A percentile compares a stretch with the other conserved stretches of the same genome.
Evolutionary conservation across 2,329 filamentous ascomycete species (phyloP).

Genomic region (Pseudogymnoascus sp.): DNA sequence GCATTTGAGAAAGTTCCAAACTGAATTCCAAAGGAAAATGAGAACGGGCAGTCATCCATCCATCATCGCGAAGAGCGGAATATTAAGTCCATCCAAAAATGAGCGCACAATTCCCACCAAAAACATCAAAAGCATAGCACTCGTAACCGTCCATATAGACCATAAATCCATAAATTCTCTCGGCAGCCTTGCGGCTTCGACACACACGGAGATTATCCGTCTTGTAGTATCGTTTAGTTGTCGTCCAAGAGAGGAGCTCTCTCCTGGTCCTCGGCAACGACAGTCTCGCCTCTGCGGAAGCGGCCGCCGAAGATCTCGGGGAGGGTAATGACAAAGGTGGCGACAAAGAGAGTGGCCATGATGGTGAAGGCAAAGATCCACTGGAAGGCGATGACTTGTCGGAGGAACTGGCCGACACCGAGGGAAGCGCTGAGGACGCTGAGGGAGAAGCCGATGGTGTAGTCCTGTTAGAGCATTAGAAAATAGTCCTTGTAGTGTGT

Average conservation of each 20-base stretch:
- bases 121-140: background rate
- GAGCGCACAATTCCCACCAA: background rate
- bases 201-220: background rate
- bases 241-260: slow-evolving; percentile 54
- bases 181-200: background rate
- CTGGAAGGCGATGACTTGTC: slow-evolving; percentile 68
- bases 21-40: background rate
- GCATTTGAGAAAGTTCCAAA: background rate
- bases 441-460: slow-evolving; percentile 72
- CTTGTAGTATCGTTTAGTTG: slow-evolving; percentile 12
- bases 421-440: slow-evolving; percentile 66
- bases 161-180: background rate
- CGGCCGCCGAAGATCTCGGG: slow-evolving; percentile 51
- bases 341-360: slow-evolving; percentile 64
- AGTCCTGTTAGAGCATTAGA: slow-evolving; percentile 36
- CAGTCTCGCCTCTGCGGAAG: slow-evolving; percentile 37
- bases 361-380: slow-evolving; percentile 90
- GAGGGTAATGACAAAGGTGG: slow-evolving; percentile 56
- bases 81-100: background rate
- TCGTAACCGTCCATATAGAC: background rate
- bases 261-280: slow-evolving; percentile 42
- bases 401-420: slow-evolving; percentile 67
- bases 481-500: background rate
- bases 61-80: background rate
- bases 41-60: background rate